A percentile compares a stretch with the other conserved stretches of the same genome.
Evolutionary conservation across 768 basidiomycete species (phyloP).

Genomic region (Termitomyces sp.): DNA sequence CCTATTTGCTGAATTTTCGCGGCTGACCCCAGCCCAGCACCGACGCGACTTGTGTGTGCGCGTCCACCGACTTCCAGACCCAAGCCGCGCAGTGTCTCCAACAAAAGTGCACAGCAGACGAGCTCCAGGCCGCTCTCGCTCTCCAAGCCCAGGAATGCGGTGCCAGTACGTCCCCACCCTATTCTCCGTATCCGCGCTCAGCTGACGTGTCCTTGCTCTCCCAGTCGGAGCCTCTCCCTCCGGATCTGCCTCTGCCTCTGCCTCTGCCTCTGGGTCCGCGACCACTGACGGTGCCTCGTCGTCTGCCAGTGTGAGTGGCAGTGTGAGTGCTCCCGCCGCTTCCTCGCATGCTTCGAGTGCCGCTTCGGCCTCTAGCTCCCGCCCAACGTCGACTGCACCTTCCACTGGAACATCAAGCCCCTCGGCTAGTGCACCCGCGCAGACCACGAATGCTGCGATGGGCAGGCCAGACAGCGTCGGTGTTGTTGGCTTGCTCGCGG

Average conservation of each 20-base stretch:
- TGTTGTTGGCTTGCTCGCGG: neutral
- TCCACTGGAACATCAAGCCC: neutral
- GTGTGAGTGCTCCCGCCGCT: neutral
- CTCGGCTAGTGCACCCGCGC: neutral
- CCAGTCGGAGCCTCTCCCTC: neutral
- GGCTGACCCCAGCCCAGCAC: neutral
- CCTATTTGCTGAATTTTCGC: neutral
- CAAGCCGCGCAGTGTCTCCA: constrained; percentile 13
- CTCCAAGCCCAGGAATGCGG: neutral
- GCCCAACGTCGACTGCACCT: neutral
- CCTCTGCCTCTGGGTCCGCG: too few species aligned
- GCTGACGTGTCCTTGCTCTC: neutral
- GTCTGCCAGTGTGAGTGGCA: neutral
- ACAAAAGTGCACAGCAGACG: neutral
- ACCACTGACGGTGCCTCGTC: neutral
- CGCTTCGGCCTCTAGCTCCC: neutral
- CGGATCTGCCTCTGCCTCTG: neutral
- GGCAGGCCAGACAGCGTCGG: neutral
- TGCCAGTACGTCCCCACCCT: neutral
- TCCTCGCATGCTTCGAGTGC: neutral
- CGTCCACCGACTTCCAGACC: constrained; percentile 12
- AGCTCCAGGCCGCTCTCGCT: constrained; percentile 1
- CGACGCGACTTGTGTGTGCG: constrained; percentile 9
- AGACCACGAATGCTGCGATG: neutral
- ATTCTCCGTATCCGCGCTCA: neutral